Conservation (phyloP, 2,329 filamentous ascomycete genomes). For the Beauveria sp. region DNA sequence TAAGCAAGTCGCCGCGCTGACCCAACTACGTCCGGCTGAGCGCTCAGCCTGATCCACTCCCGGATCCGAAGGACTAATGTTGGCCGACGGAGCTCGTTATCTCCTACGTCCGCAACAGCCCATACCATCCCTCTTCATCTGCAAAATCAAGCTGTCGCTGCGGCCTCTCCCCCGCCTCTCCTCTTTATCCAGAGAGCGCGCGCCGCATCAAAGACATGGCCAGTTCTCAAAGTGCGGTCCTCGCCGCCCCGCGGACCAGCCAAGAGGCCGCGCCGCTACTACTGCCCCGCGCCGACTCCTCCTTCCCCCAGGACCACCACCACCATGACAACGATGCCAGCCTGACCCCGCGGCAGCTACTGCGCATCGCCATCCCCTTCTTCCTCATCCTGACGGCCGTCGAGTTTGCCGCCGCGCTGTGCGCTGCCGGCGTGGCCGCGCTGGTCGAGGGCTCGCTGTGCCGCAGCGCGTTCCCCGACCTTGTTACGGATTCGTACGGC, state of each 20-base stretch:
- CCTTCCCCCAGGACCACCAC: neutral
- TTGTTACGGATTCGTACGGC: neutral
- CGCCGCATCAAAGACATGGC: neutral
- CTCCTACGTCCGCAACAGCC: too few species aligned
- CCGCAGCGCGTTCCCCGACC: neutral
- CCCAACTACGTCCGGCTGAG: neutral
- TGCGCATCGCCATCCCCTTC: slow-evolving; percentile 1
- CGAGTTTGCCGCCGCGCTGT: neutral
- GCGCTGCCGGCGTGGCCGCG: neutral
- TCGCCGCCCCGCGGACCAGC: neutral
- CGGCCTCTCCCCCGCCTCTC: too few species aligned
- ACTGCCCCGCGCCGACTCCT: neutral
- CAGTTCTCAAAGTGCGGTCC: neutral
- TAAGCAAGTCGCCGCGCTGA: neutral
- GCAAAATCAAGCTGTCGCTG: too few species aligned
- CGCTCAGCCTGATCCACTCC: neutral
- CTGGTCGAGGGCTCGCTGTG: slow-evolving; percentile 9
- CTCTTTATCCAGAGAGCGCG: neutral
- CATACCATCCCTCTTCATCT: too few species aligned
- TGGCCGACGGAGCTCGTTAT: neutral
- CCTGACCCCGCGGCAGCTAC: neutral
- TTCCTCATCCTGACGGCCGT: neutral
- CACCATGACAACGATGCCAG: neutral
- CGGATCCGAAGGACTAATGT: neutral
- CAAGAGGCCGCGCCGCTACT: neutral